phyloP scores from a whole-genome alignment of 106 monocot species.

The Xerophyta viscosa region DNA sequence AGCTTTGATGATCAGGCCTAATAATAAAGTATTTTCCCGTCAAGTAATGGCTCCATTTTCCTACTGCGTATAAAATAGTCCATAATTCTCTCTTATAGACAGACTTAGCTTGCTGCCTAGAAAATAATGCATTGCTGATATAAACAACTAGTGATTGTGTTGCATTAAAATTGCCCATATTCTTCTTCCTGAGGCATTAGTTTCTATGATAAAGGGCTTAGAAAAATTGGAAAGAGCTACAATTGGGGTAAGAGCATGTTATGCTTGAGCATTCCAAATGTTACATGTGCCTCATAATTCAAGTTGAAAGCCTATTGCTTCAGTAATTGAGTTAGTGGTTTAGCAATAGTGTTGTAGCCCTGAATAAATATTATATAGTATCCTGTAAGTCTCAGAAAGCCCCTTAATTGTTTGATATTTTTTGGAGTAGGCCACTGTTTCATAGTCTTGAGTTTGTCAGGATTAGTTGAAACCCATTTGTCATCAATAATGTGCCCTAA shows the following conservation, averaged over 20 bases:
- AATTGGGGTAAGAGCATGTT: background rate
- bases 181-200: background rate
- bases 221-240: background rate
- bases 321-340: background rate
- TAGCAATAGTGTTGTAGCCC: background rate
- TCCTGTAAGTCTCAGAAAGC: background rate
- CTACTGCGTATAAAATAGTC: background rate
- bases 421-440: background rate
- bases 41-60: conserved; percentile 2
- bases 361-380: background rate
- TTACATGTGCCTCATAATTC: background rate
- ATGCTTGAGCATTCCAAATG: background rate
- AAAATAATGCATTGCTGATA: background rate
- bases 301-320: background rate
- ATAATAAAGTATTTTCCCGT: background rate
- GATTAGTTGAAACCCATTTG: background rate
- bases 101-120: background rate
- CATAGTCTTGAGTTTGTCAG: background rate
- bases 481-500: background rate
- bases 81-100: conserved; percentile 4
- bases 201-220: background rate
- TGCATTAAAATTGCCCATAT: background rate
- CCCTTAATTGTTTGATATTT: background rate
- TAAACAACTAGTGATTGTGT: conserved; percentile 1
- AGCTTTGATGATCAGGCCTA: conserved; percentile 7